Percentiles rank a stretch among this genome's conserved stretches.
phyloP scores from a whole-genome alignment of 345 rosid species.

The Euphorbia tirucalli region DNA sequence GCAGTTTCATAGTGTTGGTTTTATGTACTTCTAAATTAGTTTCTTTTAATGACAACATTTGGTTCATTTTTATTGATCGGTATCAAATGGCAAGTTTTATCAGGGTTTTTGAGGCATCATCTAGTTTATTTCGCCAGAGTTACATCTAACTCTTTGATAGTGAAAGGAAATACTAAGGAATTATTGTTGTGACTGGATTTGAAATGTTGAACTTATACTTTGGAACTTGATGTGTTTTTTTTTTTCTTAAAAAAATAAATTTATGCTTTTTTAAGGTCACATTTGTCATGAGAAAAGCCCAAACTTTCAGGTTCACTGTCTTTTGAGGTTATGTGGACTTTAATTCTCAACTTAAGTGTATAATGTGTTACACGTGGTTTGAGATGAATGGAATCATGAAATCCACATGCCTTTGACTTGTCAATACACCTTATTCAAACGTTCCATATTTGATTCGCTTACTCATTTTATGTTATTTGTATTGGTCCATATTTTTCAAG shows the following conservation, averaged over 20 bases:
- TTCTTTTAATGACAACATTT: background rate
- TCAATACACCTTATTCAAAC: background rate
- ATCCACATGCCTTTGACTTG: background rate
- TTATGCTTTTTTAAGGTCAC: background rate
- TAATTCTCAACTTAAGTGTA: background rate
- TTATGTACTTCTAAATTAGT: background rate
- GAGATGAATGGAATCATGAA: background rate
- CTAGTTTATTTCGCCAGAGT: background rate
- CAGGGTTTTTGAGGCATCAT: background rate
- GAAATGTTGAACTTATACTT: background rate
- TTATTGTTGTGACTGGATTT: background rate
- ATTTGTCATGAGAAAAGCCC: background rate
- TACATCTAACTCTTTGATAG: background rate
- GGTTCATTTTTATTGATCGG: background rate
- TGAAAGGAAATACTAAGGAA: background rate
- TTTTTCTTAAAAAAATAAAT: background rate
- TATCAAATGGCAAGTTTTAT: background rate
- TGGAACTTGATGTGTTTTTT: background rate
- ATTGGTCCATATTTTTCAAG: background rate
- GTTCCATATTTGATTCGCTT: background rate
- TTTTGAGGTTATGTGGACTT: background rate
- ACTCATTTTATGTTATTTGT: background rate
- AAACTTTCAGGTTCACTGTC: background rate
- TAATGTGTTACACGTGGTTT: background rate
- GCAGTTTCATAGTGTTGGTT: background rate